phyloP scores from a whole-genome alignment of 225 moss, liverwort and hornwort species.

The Marchantia paleacea region DNA sequence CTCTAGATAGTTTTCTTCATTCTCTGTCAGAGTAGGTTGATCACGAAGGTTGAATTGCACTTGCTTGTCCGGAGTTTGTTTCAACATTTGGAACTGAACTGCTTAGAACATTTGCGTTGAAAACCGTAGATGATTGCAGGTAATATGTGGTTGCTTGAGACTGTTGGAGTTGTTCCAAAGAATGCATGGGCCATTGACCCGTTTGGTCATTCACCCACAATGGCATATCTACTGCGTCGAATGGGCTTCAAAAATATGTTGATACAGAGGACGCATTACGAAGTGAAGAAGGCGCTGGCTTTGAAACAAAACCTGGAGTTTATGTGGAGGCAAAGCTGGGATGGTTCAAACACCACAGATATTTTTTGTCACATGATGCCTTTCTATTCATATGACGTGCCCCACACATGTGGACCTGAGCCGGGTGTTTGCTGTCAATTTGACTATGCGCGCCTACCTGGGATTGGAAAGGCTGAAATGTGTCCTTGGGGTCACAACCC shows the following conservation, averaged over 20 bases:
- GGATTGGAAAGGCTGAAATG: slow-evolving; percentile 51
- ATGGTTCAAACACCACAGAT: slow-evolving; percentile 73
- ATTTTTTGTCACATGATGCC: slow-evolving; percentile 99
- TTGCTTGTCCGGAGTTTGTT: background rate
- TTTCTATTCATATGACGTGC: slow-evolving; percentile 95
- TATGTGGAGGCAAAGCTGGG: slow-evolving; percentile 98
- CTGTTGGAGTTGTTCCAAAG: slow-evolving; percentile 69
- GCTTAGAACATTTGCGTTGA: background rate
- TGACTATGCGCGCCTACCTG: slow-evolving; percentile 82
- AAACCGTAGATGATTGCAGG: slow-evolving; percentile 85
- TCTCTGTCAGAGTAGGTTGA: background rate
- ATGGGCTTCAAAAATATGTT: slow-evolving; percentile 99
- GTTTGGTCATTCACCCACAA: slow-evolving; percentile 94
- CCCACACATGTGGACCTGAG: slow-evolving; percentile 98
- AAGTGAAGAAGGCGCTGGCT: slow-evolving; percentile 94
- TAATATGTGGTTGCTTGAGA: slow-evolving; percentile 90
- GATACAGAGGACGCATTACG: slow-evolving; percentile 98
- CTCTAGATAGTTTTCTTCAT: background rate
- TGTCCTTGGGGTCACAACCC: slow-evolving; percentile 93
- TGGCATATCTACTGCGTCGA: slow-evolving; percentile 85
- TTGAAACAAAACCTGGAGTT: slow-evolving; percentile 81
- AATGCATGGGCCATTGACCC: slow-evolving; percentile 99
- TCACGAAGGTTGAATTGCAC: background rate
- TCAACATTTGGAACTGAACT: background rate
- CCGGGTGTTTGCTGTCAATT: slow-evolving; percentile 97